phyloP scores from a whole-genome alignment of 768 basidiomycete species.

The Mycena belliarum region DNA sequence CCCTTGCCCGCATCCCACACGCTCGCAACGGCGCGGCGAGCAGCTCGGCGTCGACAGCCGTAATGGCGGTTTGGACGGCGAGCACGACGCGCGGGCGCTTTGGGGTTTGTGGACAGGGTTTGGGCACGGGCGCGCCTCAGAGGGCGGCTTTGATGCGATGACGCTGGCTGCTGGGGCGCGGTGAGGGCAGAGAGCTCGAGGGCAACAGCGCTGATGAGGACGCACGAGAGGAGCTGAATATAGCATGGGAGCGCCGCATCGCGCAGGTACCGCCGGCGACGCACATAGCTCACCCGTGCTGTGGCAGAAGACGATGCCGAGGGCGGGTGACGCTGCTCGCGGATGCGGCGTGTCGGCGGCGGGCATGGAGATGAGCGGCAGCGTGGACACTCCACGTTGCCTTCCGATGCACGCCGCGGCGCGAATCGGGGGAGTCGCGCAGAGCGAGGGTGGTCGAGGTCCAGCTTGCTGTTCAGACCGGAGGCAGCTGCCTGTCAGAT shows the following conservation, averaged over 20 bases:
- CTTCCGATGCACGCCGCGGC: too few relatives aligned
- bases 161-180: constrained; percentile 26
- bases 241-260: background rate
- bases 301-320: too few relatives aligned
- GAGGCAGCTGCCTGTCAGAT: too few relatives aligned
- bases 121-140: constrained; percentile 2
- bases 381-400: too few relatives aligned
- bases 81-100: constrained; percentile 50
- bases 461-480: too few relatives aligned
- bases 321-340: too few relatives aligned
- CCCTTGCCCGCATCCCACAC: constrained; percentile 74
- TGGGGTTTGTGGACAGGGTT: background rate
- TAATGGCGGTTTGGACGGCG: constrained; percentile 78
- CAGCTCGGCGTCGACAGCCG: constrained; percentile 83
- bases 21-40: constrained; percentile 85
- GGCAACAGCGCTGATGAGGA: constrained; percentile 82
- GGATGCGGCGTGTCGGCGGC: constrained; percentile 51
- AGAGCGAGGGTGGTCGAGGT: too few relatives aligned
- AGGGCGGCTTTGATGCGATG: constrained; percentile 36
- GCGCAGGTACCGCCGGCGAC: background rate
- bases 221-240: constrained; percentile 63
- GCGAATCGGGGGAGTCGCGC: too few relatives aligned
- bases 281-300: constrained; percentile 28
- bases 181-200: constrained; percentile 69
- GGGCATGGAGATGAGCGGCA: constrained; percentile 58